These are phyloP conservation scores for Globisporangium barbulae DNA, from an alignment of 352 stramenopile genomes.

Conservation along the genomic window DNA sequence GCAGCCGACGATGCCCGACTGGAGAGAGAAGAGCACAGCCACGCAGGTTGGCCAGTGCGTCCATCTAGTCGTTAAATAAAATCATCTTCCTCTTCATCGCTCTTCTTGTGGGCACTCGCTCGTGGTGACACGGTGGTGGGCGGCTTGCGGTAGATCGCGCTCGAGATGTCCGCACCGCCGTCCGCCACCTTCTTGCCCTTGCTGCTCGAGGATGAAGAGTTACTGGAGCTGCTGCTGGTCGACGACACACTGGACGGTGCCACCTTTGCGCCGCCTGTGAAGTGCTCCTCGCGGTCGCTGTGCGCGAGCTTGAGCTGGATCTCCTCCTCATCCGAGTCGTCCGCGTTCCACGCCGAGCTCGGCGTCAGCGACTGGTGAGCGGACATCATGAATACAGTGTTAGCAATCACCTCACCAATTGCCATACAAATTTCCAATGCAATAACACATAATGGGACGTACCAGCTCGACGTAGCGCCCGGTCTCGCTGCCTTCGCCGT, in stretches of 20 bases:
- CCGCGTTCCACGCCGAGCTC: constrained; percentile 70
- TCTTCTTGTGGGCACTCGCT: constrained; percentile 22
- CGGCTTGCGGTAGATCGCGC: constrained; percentile 39
- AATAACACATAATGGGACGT: constrained; percentile 12
- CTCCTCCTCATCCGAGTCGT: constrained; percentile 85
- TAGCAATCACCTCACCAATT: background rate
- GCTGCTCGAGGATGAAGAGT: constrained; percentile 6
- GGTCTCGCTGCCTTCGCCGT: constrained; percentile 21
- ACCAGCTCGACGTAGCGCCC: constrained; percentile 71
- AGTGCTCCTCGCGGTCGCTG: constrained; percentile 19
- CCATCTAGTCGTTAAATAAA: constrained; percentile 54
- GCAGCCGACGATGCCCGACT: background rate
- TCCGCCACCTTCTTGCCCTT: constrained; percentile 21
- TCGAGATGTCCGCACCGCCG: constrained; percentile 29
- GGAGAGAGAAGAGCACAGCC: background rate
- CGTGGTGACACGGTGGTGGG: constrained; percentile 24
- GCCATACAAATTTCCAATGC: background rate
- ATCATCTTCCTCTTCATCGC: constrained; percentile 59
- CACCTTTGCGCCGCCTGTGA: constrained; percentile 18
- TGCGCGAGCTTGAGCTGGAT: constrained; percentile 52
- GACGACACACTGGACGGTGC: constrained; percentile 22
- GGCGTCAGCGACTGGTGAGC: constrained; percentile 58
- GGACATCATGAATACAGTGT: constrained; percentile 7
- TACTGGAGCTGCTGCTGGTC: constrained; percentile 13
- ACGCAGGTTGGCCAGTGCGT: background rate